phyloP scores from a whole-genome alignment of 441 rosid species.

The Eruca vesicaria region DNA sequence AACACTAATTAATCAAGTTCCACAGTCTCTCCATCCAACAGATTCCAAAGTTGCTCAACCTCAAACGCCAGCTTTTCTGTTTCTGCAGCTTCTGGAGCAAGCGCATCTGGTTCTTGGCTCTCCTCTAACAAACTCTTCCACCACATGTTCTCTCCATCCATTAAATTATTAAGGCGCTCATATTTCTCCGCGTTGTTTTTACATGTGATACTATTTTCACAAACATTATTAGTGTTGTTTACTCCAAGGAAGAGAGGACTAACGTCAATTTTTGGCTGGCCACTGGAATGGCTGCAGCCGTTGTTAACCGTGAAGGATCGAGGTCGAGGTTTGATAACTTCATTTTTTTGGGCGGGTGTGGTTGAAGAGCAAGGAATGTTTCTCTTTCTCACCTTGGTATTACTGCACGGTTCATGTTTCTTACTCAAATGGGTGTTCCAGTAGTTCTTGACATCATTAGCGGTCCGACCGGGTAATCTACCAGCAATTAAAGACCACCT shows the following conservation, averaged over 20 bases:
- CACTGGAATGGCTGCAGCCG: neutral
- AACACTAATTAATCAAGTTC: conserved; percentile 13
- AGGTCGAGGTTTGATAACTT: conserved; percentile 38
- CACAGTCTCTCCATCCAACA: conserved; percentile 7
- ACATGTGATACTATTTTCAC: conserved; percentile 2
- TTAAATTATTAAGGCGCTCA: neutral
- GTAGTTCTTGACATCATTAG: conserved; percentile 51
- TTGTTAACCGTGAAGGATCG: conserved; percentile 14
- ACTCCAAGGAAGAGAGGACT: conserved; percentile 1
- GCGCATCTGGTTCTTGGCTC: neutral
- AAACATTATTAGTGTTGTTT: neutral
- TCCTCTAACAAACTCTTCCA: conserved; percentile 34
- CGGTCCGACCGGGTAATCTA: conserved; percentile 56
- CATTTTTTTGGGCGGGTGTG: conserved; percentile 9
- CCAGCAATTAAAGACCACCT: conserved; percentile 60
- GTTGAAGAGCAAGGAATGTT: neutral
- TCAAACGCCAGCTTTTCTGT: neutral
- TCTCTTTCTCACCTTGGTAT: neutral
- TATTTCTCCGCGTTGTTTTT: conserved; percentile 2
- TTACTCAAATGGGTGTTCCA: conserved; percentile 44
- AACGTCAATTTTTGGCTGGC: neutral
- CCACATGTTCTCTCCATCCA: conserved; percentile 19
- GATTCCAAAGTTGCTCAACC: conserved; percentile 17
- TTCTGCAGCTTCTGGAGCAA: neutral
- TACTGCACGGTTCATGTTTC: conserved; percentile 1